These are phyloP conservation scores for Carnegiea gigantea DNA, from an alignment of 179 eudicot genomes.

Conservation along the genomic window DNA sequence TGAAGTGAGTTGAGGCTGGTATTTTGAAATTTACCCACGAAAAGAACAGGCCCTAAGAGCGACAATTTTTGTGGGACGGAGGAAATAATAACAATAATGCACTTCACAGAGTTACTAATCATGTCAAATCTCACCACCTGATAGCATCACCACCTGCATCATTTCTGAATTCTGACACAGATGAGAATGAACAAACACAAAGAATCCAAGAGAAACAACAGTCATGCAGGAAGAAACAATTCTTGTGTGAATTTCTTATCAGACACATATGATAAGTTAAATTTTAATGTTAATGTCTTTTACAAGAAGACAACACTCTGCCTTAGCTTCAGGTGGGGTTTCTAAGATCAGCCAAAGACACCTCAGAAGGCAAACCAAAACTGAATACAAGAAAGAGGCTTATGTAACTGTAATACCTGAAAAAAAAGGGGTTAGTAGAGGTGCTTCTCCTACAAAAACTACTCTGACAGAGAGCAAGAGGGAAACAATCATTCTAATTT, in stretches of 20 bases:
- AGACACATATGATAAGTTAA: not conserved
- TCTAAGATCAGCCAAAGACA: not conserved
- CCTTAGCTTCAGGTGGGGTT: not conserved
- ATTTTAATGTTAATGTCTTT: too few relatives aligned
- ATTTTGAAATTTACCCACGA: too few relatives aligned
- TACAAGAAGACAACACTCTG: too few relatives aligned
- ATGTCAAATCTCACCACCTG: not conserved
- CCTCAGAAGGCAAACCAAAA: not conserved
- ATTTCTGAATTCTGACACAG: too few relatives aligned
- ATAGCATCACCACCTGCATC: not conserved
- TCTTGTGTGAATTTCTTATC: too few relatives aligned
- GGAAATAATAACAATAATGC: not conserved
- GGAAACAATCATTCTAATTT: conserved; percentile 1
- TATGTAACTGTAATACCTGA: not conserved
- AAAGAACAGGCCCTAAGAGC: too few relatives aligned
- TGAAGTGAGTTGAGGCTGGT: too few relatives aligned
- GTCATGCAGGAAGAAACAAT: not conserved
- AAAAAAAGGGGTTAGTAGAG: not conserved
- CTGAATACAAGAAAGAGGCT: not conserved
- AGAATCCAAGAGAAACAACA: not conserved
- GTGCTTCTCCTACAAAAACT: not conserved
- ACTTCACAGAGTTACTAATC: too few relatives aligned
- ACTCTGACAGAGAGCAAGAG: not conserved
- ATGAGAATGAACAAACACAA: not conserved
- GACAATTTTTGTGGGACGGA: too few relatives aligned